phyloP scores from a whole-genome alignment of 1,284 basidiomycete species.

The Rhodotorula sp. region DNA sequence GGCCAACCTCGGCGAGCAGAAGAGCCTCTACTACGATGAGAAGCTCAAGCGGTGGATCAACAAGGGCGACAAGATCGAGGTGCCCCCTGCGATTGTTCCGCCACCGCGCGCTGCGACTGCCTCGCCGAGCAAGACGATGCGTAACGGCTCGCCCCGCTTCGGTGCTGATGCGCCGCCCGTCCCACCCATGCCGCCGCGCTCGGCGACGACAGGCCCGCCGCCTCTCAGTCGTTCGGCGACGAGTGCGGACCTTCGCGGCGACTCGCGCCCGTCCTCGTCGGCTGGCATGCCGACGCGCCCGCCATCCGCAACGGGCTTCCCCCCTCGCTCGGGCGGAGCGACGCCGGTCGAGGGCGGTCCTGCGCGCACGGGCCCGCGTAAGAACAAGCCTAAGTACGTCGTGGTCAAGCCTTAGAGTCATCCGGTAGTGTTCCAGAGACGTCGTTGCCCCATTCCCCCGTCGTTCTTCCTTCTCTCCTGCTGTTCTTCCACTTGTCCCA shows the following conservation, averaged over 20 bases:
- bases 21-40: slow-evolving; percentile 88
- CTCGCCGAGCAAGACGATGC: slow-evolving; percentile 63
- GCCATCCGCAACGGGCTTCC: slow-evolving; percentile 4
- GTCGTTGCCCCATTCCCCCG: too few relatives aligned
- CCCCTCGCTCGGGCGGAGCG: neutral
- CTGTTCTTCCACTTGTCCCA: neutral
- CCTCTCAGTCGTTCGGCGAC: slow-evolving; percentile 32
- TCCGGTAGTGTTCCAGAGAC: neutral
- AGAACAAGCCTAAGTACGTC: neutral
- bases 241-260: slow-evolving; percentile 27
- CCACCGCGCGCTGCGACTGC: slow-evolving; percentile 76
- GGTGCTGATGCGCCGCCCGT: slow-evolving; percentile 30
- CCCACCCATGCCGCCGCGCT: slow-evolving; percentile 23
- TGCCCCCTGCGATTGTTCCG: slow-evolving; percentile 61
- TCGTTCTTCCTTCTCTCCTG: neutral
- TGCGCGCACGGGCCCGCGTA: neutral
- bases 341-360: slow-evolving; percentile 1
- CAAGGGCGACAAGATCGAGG: slow-evolving; percentile 68
- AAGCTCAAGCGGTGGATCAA: slow-evolving; percentile 96
- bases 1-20: slow-evolving; percentile 92
- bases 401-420: neutral
- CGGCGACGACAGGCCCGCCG: slow-evolving; percentile 23
- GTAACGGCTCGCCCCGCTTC: slow-evolving; percentile 52
- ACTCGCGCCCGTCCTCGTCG: slow-evolving; percentile 3
- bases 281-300: slow-evolving; percentile 7